phyloP scores from a whole-genome alignment of 768 basidiomycete genomes.

The Leccinum longicurvipes region DNA sequence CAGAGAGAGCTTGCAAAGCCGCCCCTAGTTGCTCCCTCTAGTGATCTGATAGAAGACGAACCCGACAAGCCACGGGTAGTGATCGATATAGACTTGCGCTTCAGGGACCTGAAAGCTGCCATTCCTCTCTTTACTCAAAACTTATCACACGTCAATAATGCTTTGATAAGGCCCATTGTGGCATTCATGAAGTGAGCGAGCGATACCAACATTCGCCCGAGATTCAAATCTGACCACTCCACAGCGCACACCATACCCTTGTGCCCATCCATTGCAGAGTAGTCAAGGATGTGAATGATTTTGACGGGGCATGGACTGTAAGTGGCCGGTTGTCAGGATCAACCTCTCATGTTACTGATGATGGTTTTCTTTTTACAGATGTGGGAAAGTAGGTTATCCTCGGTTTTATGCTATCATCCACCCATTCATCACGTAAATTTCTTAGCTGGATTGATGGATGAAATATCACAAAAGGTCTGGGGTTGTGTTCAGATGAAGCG shows the following conservation, averaged over 20 bases:
- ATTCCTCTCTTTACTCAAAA: slow-evolving; percentile 90
- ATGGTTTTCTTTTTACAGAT: slow-evolving; percentile 49
- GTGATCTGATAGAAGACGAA: slow-evolving; percentile 28
- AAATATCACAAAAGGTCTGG: slow-evolving; percentile 77
- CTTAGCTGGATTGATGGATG: slow-evolving; percentile 89
- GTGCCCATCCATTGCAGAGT: slow-evolving; percentile 92
- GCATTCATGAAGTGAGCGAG: slow-evolving; percentile 91
- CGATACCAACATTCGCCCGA: background rate
- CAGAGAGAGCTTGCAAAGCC: slow-evolving; percentile 85
- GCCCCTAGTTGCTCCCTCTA: slow-evolving; percentile 69
- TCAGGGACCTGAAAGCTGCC: slow-evolving; percentile 92
- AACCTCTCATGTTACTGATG: background rate
- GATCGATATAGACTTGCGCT: slow-evolving; percentile 91
- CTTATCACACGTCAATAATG: slow-evolving; percentile 88
- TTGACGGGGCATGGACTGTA: slow-evolving; percentile 96
- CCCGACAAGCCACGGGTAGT: slow-evolving; percentile 50
- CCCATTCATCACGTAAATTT: slow-evolving; percentile 11
- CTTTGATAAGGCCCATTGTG: slow-evolving; percentile 91
- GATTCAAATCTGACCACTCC: slow-evolving; percentile 4
- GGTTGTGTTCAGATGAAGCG: background rate
- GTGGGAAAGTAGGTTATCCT: slow-evolving; percentile 76
- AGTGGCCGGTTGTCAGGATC: slow-evolving; percentile 28
- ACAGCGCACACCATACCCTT: slow-evolving; percentile 87
- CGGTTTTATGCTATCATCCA: background rate
- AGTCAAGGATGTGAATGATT: slow-evolving; percentile 77